These are phyloP conservation scores for Saussurea involucrata DNA, from an alignment of 129 eudicot genomes.

Conservation along the genomic window DNA sequence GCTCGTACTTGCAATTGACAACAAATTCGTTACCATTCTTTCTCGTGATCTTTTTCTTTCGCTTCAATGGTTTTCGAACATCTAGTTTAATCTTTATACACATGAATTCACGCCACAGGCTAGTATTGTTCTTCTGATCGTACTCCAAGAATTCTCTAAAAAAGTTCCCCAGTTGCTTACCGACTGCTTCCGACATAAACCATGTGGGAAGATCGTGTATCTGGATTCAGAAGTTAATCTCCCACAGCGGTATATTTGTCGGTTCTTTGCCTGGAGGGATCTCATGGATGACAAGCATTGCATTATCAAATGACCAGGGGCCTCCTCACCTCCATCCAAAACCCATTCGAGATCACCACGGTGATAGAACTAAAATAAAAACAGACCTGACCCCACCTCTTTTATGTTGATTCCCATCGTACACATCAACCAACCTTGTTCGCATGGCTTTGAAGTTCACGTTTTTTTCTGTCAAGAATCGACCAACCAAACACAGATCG, in stretches of 20 bases:
- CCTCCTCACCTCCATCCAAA: background rate
- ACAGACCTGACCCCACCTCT: background rate
- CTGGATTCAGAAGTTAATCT: too few species aligned
- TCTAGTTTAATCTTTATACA: background rate
- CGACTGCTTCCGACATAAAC: background rate
- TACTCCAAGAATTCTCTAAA: background rate
- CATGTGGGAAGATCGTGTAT: background rate
- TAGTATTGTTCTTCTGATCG: background rate
- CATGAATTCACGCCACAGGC: background rate
- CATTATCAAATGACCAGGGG: background rate
- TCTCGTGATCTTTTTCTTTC: background rate
- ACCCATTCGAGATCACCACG: background rate
- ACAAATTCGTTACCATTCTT: background rate
- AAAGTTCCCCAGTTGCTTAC: background rate
- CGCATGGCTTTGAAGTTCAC: background rate
- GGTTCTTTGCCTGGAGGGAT: constrained; percentile 1
- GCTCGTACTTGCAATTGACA: background rate
- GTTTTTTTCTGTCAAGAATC: background rate
- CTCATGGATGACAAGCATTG: background rate
- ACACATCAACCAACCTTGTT: background rate
- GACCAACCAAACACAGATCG: background rate
- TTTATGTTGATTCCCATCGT: background rate
- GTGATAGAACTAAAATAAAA: background rate
- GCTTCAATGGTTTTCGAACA: background rate
- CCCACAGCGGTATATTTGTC: background rate